Percentiles rank a stretch among this genome's conserved stretches.
Conservation (phyloP, 108 stramenopile genomes). For the Schizochytrium sp. region DNA sequence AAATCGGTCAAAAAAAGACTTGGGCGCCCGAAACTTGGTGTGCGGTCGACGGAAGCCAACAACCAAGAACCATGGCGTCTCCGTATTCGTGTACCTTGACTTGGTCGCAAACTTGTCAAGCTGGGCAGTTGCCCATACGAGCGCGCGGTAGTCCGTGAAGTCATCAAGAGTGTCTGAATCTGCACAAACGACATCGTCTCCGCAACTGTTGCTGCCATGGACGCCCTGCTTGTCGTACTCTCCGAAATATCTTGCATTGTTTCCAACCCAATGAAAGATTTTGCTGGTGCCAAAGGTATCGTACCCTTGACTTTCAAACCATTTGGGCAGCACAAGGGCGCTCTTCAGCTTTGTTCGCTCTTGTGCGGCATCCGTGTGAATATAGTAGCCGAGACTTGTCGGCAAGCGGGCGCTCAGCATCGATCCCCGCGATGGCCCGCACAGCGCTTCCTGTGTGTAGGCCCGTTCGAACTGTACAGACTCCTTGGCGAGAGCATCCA, state of each 20-base stretch:
- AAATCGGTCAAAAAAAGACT: not conserved
- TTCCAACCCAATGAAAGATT: not conserved
- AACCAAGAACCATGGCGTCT: not conserved
- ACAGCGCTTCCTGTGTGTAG: not conserved
- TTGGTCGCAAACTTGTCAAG: not conserved
- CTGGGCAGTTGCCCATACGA: not conserved
- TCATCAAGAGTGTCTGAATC: not conserved
- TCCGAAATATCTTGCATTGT: not conserved
- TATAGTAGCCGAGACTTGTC: not conserved
- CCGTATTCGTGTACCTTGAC: not conserved
- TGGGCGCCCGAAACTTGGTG: not conserved
- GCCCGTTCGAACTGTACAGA: not conserved
- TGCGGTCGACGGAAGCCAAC: not conserved
- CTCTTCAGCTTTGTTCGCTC: not conserved
- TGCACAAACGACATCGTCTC: not conserved
- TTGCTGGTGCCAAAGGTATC: not conserved
- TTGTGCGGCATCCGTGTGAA: not conserved
- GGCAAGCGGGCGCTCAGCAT: not conserved
- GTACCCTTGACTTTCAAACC: not conserved
- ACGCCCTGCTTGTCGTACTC: not conserved
- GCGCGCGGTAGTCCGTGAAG: not conserved
- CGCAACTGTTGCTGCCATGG: not conserved
- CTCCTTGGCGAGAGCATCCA: not conserved
- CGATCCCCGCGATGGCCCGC: not conserved
- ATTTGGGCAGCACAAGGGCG: not conserved